Evolutionary conservation across 2,329 filamentous ascomycete genomes (phyloP).

Genomic region (Nemania diffusa): DNA sequence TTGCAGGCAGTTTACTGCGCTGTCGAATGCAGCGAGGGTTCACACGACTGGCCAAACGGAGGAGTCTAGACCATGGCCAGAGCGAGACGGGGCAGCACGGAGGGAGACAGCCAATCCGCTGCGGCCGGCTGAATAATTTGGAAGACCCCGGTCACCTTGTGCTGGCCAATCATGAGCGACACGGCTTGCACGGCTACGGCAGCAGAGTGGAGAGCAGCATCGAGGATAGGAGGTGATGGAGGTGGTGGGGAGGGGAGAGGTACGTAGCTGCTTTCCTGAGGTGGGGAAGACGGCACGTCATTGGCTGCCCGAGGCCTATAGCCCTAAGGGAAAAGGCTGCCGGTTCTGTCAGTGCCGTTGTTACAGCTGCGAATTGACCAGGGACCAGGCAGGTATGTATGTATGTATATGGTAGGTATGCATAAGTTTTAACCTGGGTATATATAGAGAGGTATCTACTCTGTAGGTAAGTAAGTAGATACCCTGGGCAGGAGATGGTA

Average conservation of each 20-base stretch:
- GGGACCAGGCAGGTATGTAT: not conserved
- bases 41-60: slow-evolving; percentile 29
- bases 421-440: too few species aligned
- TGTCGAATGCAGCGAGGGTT: slow-evolving; percentile 29
- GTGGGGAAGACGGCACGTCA: slow-evolving; percentile 13
- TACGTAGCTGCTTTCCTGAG: not conserved
- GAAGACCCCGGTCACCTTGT: slow-evolving; percentile 23
- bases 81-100: slow-evolving; percentile 24
- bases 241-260: not conserved
- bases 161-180: slow-evolving; percentile 30
- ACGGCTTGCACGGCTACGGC: slow-evolving; percentile 31
- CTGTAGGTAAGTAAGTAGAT: too few species aligned
- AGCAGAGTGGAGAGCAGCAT: slow-evolving; percentile 22
- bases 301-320: slow-evolving; percentile 22
- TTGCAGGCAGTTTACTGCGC: slow-evolving; percentile 5
- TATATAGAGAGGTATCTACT: not conserved
- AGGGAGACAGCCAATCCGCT: slow-evolving; percentile 32
- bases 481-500: not conserved
- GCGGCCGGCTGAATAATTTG: slow-evolving; percentile 39
- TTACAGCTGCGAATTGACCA: not conserved
- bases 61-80: slow-evolving; percentile 34
- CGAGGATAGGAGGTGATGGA: slow-evolving; percentile 4
- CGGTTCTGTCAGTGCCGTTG: slow-evolving; percentile 14
- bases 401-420: not conserved
- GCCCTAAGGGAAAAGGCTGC: slow-evolving; percentile 23